Evolutionary conservation across 75 land plant genomes (phyloP).

Genomic region (Picea sitchensis): DNA sequence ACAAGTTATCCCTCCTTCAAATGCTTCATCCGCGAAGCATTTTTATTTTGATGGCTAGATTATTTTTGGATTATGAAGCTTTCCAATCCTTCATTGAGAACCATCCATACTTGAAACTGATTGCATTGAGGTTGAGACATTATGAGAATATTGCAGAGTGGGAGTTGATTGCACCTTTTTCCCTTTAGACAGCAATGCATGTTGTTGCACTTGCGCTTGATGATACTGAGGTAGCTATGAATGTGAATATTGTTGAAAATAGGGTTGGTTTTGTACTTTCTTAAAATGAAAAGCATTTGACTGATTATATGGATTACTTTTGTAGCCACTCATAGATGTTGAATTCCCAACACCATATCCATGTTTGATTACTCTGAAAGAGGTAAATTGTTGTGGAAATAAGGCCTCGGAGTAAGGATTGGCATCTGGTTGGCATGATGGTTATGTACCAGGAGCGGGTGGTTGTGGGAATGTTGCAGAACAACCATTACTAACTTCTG

Average conservation of each 20-base stretch:
- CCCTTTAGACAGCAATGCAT: constrained; percentile 19
- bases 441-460: constrained; percentile 57
- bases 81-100: constrained; percentile 30
- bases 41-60: too few species aligned
- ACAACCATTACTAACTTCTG: constrained; percentile 34
- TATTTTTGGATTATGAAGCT: constrained; percentile 88
- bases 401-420: constrained; percentile 1
- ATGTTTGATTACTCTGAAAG: constrained; percentile 7
- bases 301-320: constrained; percentile 19
- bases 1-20: too few species aligned
- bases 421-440: constrained; percentile 52
- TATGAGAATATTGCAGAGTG: constrained; percentile 20
- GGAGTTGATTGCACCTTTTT: constrained; percentile 24
- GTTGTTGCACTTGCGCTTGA: constrained; percentile 23
- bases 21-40: too few species aligned
- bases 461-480: constrained; percentile 42
- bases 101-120: constrained; percentile 19
- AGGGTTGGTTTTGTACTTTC: constrained; percentile 8
- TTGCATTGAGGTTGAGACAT: constrained; percentile 22
- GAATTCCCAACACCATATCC: constrained; percentile 8
- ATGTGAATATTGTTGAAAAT: constrained; percentile 31
- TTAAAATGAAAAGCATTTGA: constrained; percentile 13
- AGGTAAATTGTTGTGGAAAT: not conserved
- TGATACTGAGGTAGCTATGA: constrained; percentile 22
- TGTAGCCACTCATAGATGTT: constrained; percentile 1